Evolutionary conservation across 129 eudicot genomes (phyloP).

Genomic region (Mikania micrantha): DNA sequence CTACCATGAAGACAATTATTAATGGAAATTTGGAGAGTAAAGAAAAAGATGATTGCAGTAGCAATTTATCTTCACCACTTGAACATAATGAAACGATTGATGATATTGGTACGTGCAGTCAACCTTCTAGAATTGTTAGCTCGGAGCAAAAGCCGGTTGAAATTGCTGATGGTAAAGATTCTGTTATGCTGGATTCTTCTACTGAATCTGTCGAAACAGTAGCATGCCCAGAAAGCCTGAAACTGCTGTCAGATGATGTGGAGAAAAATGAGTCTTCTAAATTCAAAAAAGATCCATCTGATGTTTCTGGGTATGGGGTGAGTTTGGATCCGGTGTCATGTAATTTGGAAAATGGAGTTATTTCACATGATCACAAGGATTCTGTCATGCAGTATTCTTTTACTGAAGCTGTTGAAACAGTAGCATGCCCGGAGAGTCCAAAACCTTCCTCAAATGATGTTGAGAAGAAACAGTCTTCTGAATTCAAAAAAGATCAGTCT

Average conservation of each 20-base stretch:
- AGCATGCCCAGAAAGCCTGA: conserved; percentile 21
- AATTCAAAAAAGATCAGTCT: conserved; percentile 26
- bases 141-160: conserved; percentile 18
- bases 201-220: conserved; percentile 10
- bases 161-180: conserved; percentile 19
- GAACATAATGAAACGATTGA: conserved; percentile 17
- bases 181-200: conserved; percentile 10
- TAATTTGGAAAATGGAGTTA: conserved; percentile 22
- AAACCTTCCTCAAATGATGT: conserved; percentile 17
- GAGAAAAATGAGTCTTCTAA: conserved; percentile 18
- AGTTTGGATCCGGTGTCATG: conserved; percentile 23
- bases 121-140: conserved; percentile 12
- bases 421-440: conserved; percentile 13
- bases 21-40: conserved; percentile 34
- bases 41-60: conserved; percentile 15
- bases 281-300: conserved; percentile 27
- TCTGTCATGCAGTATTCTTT: conserved; percentile 9
- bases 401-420: conserved; percentile 15
- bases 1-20: conserved; percentile 29
- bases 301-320: conserved; percentile 7
- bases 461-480: conserved; percentile 18
- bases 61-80: conserved; percentile 10
- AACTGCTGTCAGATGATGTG: conserved; percentile 17
- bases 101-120: conserved; percentile 16
- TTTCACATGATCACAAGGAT: conserved; percentile 22